Base-by-base conservation (phyloP, 2,329 filamentous ascomycete genomes). In the Colletotrichum liaoningense region DNA sequence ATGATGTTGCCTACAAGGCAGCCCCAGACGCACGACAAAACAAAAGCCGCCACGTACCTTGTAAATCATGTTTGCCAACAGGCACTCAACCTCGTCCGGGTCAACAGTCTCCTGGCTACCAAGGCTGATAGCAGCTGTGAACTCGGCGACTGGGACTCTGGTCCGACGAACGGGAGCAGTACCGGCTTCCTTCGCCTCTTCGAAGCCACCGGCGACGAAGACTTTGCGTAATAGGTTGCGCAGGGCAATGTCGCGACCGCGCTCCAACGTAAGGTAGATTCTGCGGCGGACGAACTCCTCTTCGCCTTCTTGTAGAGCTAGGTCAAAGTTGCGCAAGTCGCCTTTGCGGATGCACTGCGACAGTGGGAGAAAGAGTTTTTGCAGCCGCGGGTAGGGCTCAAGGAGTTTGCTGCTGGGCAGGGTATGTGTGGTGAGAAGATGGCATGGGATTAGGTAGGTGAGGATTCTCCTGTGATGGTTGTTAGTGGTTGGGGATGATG, bases 51-150 rank as follows among this genome's bases (percentile, higher is more conserved):
- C 77, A 78, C 84, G 77, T 83, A 97, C 96, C 91, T 98, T 99
- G 87, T 98, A 99, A 75, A 99, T 98, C 90, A 98, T 94, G 81
- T 98, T 98, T 33, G 97, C 95, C 79, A 99, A 81, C 78, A 98
- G 85, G 82, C 97, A 99, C 83, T 99, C 97, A 4, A 98, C 95
- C 83, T 99, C 97, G 80, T 99, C 97, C 38, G 90, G 88, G 78
- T 98, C 97, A 42, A 97, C 86, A 42, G 87, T 84, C 79, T 93
- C 88, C 68, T 88, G 87, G 76, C 90, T 92, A 65, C 91, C 92
- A 78, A 98, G 88, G 79, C 92, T 92, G 73, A 98, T 90, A 8
- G 95, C 97, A 7, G 95, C 94, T 28, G 91, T 91, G 78, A 99
- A 98, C 77, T 98, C 94, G 14, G 89, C 88, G 16, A 98, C 88